A percentile compares a stretch with the other conserved stretches of the same genome.
Evolutionary conservation across 2,329 filamentous ascomycete genomes (phyloP).

Genomic region (Xylariomycetidae sp.): DNA sequence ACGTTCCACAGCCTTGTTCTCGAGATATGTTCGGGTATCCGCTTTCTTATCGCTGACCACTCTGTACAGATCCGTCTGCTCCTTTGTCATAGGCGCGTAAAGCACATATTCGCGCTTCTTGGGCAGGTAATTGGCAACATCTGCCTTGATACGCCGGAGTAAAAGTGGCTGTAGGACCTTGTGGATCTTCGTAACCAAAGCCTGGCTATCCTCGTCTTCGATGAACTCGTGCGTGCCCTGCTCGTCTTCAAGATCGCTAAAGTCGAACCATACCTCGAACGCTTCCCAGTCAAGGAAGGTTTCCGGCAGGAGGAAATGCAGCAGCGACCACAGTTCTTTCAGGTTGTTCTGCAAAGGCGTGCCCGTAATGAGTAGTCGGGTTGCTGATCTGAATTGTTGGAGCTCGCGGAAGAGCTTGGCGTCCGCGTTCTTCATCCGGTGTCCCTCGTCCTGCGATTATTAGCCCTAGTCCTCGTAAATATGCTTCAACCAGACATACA

Average conservation of each 20-base stretch:
- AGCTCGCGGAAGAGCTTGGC: slow-evolving; percentile 86
- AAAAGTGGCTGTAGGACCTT: slow-evolving; percentile 88
- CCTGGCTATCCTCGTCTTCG: slow-evolving; percentile 69
- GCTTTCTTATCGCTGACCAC: slow-evolving; percentile 50
- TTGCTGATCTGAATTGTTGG: slow-evolving; percentile 82
- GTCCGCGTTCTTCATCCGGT: slow-evolving; percentile 95
- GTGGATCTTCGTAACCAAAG: slow-evolving; percentile 81
- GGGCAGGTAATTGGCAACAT: slow-evolving; percentile 85
- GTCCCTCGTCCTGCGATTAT: slow-evolving; percentile 71
- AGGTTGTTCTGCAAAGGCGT: slow-evolving; percentile 95
- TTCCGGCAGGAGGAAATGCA: slow-evolving; percentile 87
- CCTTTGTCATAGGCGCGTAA: slow-evolving; percentile 84
- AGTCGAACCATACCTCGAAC: slow-evolving; percentile 96
- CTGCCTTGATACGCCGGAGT: slow-evolving; percentile 81
- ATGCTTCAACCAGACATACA: slow-evolving; percentile 37
- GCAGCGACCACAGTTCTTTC: slow-evolving; percentile 86
- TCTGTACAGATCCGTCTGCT: slow-evolving; percentile 86
- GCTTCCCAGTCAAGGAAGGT: slow-evolving; percentile 91
- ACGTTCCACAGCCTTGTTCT: slow-evolving; percentile 67
- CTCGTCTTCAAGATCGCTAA: slow-evolving; percentile 83
- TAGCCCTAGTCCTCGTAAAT: slow-evolving; percentile 2
- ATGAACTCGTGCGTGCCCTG: slow-evolving; percentile 72
- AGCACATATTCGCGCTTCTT: slow-evolving; percentile 96
- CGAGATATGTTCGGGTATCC: slow-evolving; percentile 69
- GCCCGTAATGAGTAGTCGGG: slow-evolving; percentile 85